A percentile compares a stretch with the other conserved stretches of the same genome.
Conservation (phyloP, 345 rosid species). For the Eucalyptus curtisii region DNA sequence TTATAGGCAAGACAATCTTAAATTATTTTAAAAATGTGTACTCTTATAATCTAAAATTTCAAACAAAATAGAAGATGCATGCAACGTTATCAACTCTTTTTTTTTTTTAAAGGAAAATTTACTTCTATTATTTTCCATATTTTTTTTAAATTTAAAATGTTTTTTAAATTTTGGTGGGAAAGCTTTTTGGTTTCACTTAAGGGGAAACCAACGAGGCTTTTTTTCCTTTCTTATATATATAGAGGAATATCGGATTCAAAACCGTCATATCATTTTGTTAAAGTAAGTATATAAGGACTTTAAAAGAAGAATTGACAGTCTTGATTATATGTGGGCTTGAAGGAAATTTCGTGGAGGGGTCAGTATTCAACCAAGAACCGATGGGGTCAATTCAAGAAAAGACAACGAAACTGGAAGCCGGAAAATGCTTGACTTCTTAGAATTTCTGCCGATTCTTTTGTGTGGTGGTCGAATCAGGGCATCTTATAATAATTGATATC, state of each 20-base stretch:
- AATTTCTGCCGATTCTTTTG: not conserved
- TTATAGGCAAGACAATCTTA: not conserved
- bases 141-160: not conserved
- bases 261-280: not conserved
- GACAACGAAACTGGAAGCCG: not conserved
- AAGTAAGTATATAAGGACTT: not conserved
- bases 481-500: not conserved
- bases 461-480: not conserved
- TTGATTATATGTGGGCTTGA: not conserved
- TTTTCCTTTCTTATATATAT: not conserved
- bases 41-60: not conserved
- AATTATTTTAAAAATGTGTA: not conserved
- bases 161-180: not conserved
- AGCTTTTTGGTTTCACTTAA: not conserved
- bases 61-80: not conserved
- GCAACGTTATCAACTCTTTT: not conserved
- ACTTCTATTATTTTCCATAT: not conserved
- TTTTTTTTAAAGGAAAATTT: too few species aligned
- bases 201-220: not conserved
- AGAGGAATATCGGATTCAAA: not conserved
- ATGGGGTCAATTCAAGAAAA: conserved; percentile 6
- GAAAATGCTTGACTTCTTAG: conserved; percentile 2
- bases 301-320: not conserved
- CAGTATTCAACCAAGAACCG: not conserved
- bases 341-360: not conserved